Percentiles rank a stretch among this genome's conserved stretches.
phyloP scores from a whole-genome alignment of 176 grass and related monocot genomes.

The Musa schizocarpa region DNA sequence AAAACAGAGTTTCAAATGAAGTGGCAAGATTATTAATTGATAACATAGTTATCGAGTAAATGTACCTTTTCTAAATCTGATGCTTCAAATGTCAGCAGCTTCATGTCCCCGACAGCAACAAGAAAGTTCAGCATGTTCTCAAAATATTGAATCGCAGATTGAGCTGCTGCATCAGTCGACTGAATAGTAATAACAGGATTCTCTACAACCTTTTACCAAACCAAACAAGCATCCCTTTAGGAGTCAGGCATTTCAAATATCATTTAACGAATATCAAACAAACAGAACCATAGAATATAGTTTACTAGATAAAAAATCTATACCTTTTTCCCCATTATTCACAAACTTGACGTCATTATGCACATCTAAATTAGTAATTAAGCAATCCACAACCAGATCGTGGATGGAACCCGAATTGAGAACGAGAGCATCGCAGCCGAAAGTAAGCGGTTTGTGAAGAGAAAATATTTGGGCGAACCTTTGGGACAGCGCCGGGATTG shows the following conservation, averaged over 20 bases:
- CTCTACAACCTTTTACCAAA: slow-evolving; percentile 48
- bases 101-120: slow-evolving; percentile 60
- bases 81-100: slow-evolving; percentile 68
- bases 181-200: slow-evolving; percentile 48
- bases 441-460: background rate
- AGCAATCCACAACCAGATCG: background rate
- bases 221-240: background rate
- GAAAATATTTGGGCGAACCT: slow-evolving; percentile 21
- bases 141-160: slow-evolving; percentile 81
- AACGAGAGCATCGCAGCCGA: background rate
- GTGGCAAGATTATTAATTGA: background rate
- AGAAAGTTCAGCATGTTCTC: slow-evolving; percentile 92
- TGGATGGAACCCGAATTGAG: background rate
- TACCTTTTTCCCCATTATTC: background rate
- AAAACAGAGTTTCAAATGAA: background rate
- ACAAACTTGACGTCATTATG: background rate
- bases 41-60: background rate
- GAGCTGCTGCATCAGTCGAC: slow-evolving; percentile 56
- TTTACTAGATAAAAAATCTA: too few species aligned
- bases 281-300: too few species aligned
- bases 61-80: slow-evolving; percentile 78
- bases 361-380: background rate
- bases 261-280: too few species aligned
- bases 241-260: background rate
- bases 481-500: slow-evolving; percentile 59